Conservation (phyloP, 1,284 basidiomycete species). For the Ceratobasidium sp. region DNA sequence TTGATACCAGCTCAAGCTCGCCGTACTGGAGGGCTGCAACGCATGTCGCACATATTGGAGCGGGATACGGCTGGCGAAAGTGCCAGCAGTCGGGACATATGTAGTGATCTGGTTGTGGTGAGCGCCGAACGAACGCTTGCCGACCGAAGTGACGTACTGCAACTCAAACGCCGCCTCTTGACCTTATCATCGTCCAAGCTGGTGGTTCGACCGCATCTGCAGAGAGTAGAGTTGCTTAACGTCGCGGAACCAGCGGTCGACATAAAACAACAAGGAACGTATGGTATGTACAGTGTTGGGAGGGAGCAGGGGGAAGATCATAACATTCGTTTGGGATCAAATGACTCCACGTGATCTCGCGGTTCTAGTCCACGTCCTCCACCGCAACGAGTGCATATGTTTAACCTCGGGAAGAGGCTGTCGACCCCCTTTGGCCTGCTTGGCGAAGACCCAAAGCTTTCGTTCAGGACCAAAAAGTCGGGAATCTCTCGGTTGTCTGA, state of each 20-base stretch:
- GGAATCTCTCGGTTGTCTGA: constrained; percentile 79
- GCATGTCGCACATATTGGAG: constrained; percentile 7
- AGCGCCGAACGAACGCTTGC: not conserved
- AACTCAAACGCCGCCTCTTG: not conserved
- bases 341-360: not conserved
- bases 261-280: constrained; percentile 18
- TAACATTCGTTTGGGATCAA: not conserved
- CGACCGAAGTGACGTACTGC: not conserved
- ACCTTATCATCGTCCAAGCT: not conserved
- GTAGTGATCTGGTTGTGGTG: constrained; percentile 12
- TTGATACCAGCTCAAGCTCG: not conserved
- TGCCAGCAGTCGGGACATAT: constrained; percentile 33
- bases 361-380: constrained; percentile 23
- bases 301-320: constrained; percentile 4
- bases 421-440: constrained; percentile 80
- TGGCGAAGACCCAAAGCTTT: constrained; percentile 86
- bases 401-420: constrained; percentile 66
- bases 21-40: not conserved
- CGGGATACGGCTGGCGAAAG: not conserved
- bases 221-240: not conserved
- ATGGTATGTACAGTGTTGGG: constrained; percentile 8
- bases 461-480: constrained; percentile 79
- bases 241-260: not conserved
- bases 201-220: constrained; percentile 30
- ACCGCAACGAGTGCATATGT: constrained; percentile 36